Evolutionary conservation across 148 eudicot genomes (phyloP).

Genomic region (Rhododendron mucronatum): DNA sequence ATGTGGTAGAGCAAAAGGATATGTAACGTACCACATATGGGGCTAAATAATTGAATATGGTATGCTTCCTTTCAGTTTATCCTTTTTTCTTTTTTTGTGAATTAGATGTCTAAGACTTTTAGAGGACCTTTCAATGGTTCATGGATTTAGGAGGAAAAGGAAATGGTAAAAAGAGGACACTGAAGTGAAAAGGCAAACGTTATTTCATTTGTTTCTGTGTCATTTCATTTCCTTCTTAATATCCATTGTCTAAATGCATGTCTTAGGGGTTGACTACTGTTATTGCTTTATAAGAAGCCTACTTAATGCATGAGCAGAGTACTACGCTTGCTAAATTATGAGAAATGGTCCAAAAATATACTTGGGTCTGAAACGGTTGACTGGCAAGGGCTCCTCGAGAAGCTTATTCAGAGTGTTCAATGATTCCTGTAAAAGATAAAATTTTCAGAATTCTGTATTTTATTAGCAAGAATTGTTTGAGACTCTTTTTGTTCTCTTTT

Average conservation of each 20-base stretch:
- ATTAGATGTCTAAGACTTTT: background rate
- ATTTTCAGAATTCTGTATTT: background rate
- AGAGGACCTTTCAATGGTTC: background rate
- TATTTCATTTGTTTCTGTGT: background rate
- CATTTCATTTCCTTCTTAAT: background rate
- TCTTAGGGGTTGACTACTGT: background rate
- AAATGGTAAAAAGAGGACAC: background rate
- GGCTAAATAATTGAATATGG: background rate
- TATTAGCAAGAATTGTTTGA: background rate
- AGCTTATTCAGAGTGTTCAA: slow-evolving; percentile 56
- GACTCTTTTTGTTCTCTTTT: background rate
- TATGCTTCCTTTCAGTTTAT: background rate
- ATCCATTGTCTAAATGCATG: background rate
- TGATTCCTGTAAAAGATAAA: slow-evolving; percentile 50
- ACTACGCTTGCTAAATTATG: background rate
- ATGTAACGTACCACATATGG: too few relatives aligned
- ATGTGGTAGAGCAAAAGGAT: background rate
- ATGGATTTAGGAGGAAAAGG: background rate
- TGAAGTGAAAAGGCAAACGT: background rate
- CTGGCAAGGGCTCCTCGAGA: slow-evolving; percentile 62
- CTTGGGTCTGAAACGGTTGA: slow-evolving; percentile 92
- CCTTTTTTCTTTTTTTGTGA: background rate
- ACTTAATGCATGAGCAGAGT: background rate
- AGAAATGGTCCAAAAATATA: slow-evolving; percentile 20
- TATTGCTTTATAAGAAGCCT: background rate